Evolutionary conservation across 116 monocot species (phyloP), one percentile per base, ranked within the genome.

Genomic region (Phalaenopsis hybrid): DNA sequence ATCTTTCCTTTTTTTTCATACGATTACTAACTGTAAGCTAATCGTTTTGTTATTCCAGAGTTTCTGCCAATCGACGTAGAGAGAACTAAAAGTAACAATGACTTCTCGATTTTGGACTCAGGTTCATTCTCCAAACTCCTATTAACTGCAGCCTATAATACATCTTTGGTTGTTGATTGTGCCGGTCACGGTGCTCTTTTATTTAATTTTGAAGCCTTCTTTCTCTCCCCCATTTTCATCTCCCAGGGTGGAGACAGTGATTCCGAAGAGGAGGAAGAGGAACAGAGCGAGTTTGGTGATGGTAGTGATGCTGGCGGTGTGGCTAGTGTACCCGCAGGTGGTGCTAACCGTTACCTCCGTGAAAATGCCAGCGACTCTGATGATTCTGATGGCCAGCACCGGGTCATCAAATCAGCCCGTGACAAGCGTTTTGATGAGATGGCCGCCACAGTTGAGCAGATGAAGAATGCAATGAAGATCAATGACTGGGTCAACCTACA

Each of bases 401-500:
- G 93, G 6, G 91, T 92, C 20, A 82, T 97, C 23, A 88, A 87
- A 31, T 91, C 93, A 0, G 90, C 94, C 6, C 88, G 89, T 5
- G 92, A 92, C 82, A 92, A 91, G 81, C 81, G 94, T 25, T 85
- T 89, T 31, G 94, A 92, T 48, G 97, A 97, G 85, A 89, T 97
- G 94, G 67, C 50, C 1, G 81, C 94, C 46, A 97, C 94, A 6
- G 84, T 97, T 10, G 93, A 94, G 21, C 94, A 94, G 85, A 91
- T 94, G 81, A 84, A 84, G 52, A 97, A 94, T 65, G 92, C 91
- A 4, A 97, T 88, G 85, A 94, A 97, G 83, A 97, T 97, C 78
- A 94, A 97, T 50, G 97, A 97, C 80, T 97, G 97, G 94, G 91
- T 94, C n/a, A 92, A 86, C 77, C 83, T 97, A 9, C 91, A 84